Evolutionary conservation across 129 eudicot species (phyloP).

Genomic region (Arctium minus): DNA sequence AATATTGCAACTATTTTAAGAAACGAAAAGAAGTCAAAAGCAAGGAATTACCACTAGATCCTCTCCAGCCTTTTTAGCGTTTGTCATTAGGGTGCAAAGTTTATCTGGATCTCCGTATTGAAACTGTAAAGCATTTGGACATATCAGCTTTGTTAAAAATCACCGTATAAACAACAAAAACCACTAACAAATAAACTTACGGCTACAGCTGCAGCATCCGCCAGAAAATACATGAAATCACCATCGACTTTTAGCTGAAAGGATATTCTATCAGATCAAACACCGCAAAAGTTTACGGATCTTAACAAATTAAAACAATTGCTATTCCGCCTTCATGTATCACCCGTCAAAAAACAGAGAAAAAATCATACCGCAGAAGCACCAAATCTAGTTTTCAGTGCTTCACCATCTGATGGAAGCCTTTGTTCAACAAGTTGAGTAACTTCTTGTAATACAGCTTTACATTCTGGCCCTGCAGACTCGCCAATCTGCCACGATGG

Average conservation of each 20-base stretch:
- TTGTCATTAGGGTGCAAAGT: conserved; percentile 66
- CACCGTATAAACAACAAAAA: background rate
- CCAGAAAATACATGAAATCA: conserved; percentile 88
- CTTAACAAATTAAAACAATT: background rate
- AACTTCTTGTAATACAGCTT: conserved; percentile 87
- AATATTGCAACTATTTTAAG: background rate
- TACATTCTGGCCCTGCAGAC: conserved; percentile 96
- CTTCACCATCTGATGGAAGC: conserved; percentile 51
- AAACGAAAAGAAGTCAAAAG: background rate
- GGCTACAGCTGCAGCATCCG: conserved; percentile 92
- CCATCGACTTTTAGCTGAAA: conserved; percentile 76
- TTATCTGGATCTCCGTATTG: conserved; percentile 96
- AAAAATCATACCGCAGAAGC: conserved; percentile 62
- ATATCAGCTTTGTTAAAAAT: background rate
- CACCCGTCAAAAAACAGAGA: background rate
- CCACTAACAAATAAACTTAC: conserved; percentile 33
- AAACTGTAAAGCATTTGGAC: conserved; percentile 46
- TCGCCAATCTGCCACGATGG: conserved; percentile 64
- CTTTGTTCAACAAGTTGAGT: conserved; percentile 71
- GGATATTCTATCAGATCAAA: background rate
- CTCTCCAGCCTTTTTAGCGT: conserved; percentile 79
- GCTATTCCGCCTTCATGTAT: too few species aligned
- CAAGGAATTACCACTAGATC: conserved; percentile 68
- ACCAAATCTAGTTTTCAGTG: conserved; percentile 57
- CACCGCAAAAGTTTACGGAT: background rate